A percentile compares a stretch with the other conserved stretches of the same genome.
These are phyloP conservation scores for Psidium friedrichsthalianum DNA, from an alignment of 345 rosid species.

Conservation along the genomic window DNA sequence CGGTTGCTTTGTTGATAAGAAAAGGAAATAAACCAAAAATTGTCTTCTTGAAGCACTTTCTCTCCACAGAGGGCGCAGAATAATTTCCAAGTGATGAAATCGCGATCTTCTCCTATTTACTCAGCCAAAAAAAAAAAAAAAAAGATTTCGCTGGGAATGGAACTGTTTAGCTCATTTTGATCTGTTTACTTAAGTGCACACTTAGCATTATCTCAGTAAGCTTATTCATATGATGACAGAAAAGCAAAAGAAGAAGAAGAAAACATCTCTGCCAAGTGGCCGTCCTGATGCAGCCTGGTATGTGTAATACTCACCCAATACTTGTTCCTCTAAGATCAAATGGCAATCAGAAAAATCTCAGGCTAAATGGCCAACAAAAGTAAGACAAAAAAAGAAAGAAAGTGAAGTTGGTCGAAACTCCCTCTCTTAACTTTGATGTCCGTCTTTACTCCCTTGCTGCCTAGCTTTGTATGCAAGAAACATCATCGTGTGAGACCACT, in stretches of 20 bases:
- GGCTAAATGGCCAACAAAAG: background rate
- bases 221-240: background rate
- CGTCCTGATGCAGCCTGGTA: background rate
- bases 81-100: background rate
- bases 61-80: background rate
- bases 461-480: background rate
- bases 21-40: too few relatives aligned
- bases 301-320: background rate
- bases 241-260: too few relatives aligned
- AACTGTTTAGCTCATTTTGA: too few relatives aligned
- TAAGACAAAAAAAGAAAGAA: background rate
- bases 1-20: background rate
- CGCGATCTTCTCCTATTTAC: too few relatives aligned
- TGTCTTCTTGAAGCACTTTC: background rate
- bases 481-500: accelerated
- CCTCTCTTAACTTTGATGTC: background rate
- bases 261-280: background rate
- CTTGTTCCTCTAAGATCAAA: background rate
- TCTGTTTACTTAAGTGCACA: background rate
- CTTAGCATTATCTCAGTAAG: background rate
- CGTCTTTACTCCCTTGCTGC: background rate
- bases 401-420: background rate
- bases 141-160: too few relatives aligned
- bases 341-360: background rate
- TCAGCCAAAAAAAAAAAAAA: too few relatives aligned